These are phyloP conservation scores for Aureobasidium subglaciale DNA, from an alignment of 2,329 filamentous ascomycete species.

Conservation along the genomic window DNA sequence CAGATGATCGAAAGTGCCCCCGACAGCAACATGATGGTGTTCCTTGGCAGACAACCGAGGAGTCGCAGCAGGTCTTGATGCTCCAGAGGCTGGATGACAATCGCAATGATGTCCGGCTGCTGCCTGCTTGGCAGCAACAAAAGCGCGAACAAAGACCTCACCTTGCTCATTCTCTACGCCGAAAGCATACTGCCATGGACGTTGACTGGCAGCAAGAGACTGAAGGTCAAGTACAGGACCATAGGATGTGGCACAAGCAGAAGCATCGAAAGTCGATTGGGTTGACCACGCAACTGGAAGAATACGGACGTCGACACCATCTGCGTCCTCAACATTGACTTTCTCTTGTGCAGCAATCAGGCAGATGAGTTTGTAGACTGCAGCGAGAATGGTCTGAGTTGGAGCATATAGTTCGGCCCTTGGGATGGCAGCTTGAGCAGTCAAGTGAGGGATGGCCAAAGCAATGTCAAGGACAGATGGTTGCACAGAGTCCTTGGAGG, in stretches of 20 bases:
- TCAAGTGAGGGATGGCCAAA: slow-evolving; percentile 56
- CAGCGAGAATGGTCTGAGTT: slow-evolving; percentile 68
- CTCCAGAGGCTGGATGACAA: neutral
- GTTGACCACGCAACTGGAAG: slow-evolving; percentile 60
- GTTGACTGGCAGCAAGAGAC: slow-evolving; percentile 41
- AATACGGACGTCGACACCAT: slow-evolving; percentile 69
- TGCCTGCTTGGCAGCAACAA: slow-evolving; percentile 26
- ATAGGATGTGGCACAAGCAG: slow-evolving; percentile 22
- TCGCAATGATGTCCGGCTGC: slow-evolving; percentile 1
- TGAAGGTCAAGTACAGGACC: slow-evolving; percentile 47
- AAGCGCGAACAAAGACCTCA: slow-evolving; percentile 48
- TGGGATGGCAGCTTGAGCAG: slow-evolving; percentile 42
- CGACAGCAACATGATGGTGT: slow-evolving; percentile 66
- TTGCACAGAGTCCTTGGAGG: slow-evolving; percentile 24
- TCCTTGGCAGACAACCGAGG: slow-evolving; percentile 23
- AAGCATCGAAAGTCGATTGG: slow-evolving; percentile 23
- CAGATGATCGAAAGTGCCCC: slow-evolving; percentile 93
- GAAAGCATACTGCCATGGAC: slow-evolving; percentile 60
- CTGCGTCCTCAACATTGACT: slow-evolving; percentile 57
- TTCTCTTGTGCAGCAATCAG: slow-evolving; percentile 59
- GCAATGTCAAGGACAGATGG: slow-evolving; percentile 51
- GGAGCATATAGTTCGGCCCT: slow-evolving; percentile 55
- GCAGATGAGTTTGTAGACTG: slow-evolving; percentile 71
- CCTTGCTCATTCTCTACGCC: slow-evolving; percentile 59
- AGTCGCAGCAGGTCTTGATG: neutral